Percentiles rank a stretch among this genome's conserved stretches.
These are phyloP conservation scores for Neofusicoccum sp. DNA, from an alignment of 2,329 filamentous ascomycete species.

Conservation along the genomic window DNA sequence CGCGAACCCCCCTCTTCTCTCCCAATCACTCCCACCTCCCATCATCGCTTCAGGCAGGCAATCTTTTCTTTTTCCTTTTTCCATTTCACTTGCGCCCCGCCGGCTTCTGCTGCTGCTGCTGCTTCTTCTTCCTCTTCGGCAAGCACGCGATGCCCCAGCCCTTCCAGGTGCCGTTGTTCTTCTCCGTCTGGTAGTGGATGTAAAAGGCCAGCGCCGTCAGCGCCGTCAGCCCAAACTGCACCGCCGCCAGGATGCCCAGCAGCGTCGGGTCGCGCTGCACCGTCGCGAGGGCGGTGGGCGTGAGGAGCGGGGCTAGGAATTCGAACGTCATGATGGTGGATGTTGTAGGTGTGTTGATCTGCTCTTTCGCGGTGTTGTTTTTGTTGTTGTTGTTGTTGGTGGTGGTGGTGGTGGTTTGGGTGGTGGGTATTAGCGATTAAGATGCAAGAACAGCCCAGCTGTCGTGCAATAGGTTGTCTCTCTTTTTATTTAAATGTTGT, in stretches of 20 bases:
- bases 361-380: not conserved
- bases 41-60: not conserved
- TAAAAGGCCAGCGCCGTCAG: conserved; percentile 3
- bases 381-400: not conserved
- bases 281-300: conserved; percentile 24
- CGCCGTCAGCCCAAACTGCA: conserved; percentile 12
- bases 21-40: not conserved
- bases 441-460: not conserved
- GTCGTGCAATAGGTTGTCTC: not conserved
- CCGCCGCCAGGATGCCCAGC: conserved; percentile 23
- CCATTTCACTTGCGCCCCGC: not conserved
- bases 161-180: conserved; percentile 21
- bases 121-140: conserved; percentile 4
- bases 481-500: not conserved
- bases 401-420: not conserved
- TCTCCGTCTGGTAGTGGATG: conserved; percentile 22
- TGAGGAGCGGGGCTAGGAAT: conserved; percentile 25
- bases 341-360: not conserved
- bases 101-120: not conserved
- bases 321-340: conserved; percentile 21
- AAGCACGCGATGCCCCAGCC: not conserved
- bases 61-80: not conserved
- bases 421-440: not conserved
- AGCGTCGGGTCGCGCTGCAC: conserved; percentile 24
- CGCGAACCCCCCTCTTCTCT: not conserved